Base-by-base conservation (phyloP, 331 rosid genomes). In the Rosa hybrid region DNA sequence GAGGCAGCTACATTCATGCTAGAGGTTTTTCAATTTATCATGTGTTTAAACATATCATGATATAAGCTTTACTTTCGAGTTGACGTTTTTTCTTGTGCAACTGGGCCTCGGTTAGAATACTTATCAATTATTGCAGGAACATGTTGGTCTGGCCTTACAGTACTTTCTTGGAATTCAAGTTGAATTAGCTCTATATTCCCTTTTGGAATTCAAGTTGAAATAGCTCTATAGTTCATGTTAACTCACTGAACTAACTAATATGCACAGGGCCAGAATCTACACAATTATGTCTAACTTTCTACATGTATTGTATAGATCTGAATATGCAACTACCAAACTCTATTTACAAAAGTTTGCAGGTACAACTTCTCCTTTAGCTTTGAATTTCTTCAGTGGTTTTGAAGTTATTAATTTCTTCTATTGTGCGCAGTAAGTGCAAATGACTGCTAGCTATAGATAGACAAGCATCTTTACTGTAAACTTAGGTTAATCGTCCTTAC, bases 1-100 rank as follows among this genome's bases (percentile, higher is more conserved):
- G 97, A 41, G 99, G 98, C 84, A 91, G 93, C 88, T 87, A 93
- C 83, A 91, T 95, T 27, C 99, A 95, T 86, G 90, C 99, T 53
- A 88, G 98, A 85, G 97, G 98, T 5, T 77, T 83, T 83, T 95
- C 97, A 53, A 83, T 89, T 63, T 84, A 93, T 88, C 96, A 90
- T 78, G 92, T 90, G 75, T 93, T 82, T 84, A 89, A 84, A 74
- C 94, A 81, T 80, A 92, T 90, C 49, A 90, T 94, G 92, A 98
- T 95, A 90, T 78, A 63, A 54, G 34, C 80, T 73, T 76, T 71
- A 44, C 56, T 69, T 50, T 59, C 25, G 54, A 38, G 79, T 54
- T 41, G 14, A 62, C 82, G 60, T 78, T 81, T 81, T 44, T 25
- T 76, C 34, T 45, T 62, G 70, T 86, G 81, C 78, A 76, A 6